phyloP scores from a whole-genome alignment of 768 basidiomycete species.

The Hypholoma fasciculare region DNA sequence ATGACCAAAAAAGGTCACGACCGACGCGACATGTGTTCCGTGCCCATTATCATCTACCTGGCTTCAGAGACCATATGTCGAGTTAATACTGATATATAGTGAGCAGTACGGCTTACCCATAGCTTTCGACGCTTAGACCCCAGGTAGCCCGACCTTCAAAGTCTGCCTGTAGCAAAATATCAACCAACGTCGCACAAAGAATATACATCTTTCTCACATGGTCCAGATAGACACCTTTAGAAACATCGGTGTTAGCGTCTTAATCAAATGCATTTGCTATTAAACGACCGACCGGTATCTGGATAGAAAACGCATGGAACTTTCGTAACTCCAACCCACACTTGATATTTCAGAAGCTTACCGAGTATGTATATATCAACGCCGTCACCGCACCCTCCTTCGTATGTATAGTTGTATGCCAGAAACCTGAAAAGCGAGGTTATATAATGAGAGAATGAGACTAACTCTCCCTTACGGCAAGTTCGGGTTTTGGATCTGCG shows the following conservation, averaged over 20 bases:
- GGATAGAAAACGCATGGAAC: neutral
- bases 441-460: neutral
- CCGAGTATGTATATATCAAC: conserved; percentile 45
- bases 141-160: conserved; percentile 44
- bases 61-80: no score
- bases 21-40: conserved; percentile 40
- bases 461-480: conserved; percentile 4
- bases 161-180: conserved; percentile 21
- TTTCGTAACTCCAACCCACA: no score
- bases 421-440: conserved; percentile 9
- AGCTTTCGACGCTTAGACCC: conserved; percentile 35
- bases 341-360: neutral
- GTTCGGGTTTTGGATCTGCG: conserved; percentile 11
- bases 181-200: neutral
- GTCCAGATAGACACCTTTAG: neutral
- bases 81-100: no score
- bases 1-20: neutral
- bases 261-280: neutral
- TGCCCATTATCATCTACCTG: conserved; percentile 40
- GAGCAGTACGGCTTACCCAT: neutral
- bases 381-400: conserved; percentile 30
- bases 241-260: neutral
- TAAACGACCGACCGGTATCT: neutral
- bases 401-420: conserved; percentile 30
- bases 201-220: neutral